Conservation (phyloP, 352 stramenopile species). For the Nannochloropsis limnetica region DNA sequence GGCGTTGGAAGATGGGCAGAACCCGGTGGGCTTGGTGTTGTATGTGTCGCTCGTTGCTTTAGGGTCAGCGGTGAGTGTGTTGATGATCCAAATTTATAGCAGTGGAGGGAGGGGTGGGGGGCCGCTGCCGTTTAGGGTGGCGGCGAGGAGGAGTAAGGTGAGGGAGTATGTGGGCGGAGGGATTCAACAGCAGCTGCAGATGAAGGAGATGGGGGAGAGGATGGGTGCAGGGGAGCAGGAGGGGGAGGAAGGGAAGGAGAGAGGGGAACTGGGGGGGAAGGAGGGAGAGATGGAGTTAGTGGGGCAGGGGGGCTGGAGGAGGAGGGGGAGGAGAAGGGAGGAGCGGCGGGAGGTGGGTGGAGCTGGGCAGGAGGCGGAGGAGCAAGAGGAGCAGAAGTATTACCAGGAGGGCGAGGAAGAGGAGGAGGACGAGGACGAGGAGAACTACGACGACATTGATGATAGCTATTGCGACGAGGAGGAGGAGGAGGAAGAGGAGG, state of each 20-base stretch:
- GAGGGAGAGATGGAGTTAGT: background rate
- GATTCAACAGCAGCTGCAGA: constrained; percentile 19
- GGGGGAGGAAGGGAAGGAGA: background rate
- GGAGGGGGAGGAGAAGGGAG: background rate
- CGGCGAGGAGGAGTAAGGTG: constrained; percentile 5
- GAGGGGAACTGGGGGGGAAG: background rate
- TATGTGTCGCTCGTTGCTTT: background rate
- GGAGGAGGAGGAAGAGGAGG: background rate
- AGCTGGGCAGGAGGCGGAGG: background rate
- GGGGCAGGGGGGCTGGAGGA: background rate
- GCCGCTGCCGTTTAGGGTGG: background rate
- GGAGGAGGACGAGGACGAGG: background rate
- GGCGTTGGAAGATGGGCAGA: constrained; percentile 5
- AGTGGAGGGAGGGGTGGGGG: background rate
- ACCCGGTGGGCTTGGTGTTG: background rate
- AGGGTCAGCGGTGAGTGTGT: background rate
- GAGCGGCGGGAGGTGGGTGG: background rate
- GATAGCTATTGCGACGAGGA: background rate
- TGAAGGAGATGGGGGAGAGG: background rate
- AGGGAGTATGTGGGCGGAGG: background rate
- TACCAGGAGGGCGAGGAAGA: background rate
- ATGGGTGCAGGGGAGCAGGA: background rate
- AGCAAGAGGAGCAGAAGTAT: background rate
- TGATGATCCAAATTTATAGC: constrained; percentile 1
- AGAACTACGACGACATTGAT: constrained; percentile 9